These are phyloP conservation scores for Yarrowia deformans DNA, from an alignment of 805 yeast species.

Conservation along the genomic window DNA sequence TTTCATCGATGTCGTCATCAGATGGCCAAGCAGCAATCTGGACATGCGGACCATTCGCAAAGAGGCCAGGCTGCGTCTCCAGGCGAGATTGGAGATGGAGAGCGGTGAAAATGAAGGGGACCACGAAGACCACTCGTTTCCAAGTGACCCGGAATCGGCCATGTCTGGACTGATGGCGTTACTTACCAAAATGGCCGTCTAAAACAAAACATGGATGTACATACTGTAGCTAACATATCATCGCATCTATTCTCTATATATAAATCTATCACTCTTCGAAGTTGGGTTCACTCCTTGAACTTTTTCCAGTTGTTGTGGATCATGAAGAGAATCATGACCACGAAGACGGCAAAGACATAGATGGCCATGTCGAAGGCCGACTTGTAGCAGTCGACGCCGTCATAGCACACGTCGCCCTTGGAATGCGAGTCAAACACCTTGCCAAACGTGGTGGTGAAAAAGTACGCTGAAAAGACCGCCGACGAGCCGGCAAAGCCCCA, in stretches of 20 bases:
- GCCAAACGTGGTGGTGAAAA: constrained; percentile 69
- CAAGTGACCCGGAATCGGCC: constrained; percentile 8
- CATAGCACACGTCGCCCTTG: constrained; percentile 21
- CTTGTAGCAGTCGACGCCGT: constrained; percentile 21
- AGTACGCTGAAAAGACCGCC: constrained; percentile 66
- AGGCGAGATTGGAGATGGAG: constrained; percentile 12
- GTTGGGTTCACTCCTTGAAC: background rate
- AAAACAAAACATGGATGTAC: background rate
- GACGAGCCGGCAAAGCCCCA: constrained; percentile 76
- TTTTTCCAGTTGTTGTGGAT: constrained; percentile 29
- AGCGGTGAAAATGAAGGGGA: background rate
- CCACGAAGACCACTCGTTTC: background rate
- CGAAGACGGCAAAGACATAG: constrained; percentile 17
- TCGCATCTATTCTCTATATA: constrained; percentile 7
- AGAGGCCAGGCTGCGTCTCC: background rate
- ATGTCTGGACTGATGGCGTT: constrained; percentile 11
- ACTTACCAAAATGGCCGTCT: background rate
- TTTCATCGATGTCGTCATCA: constrained; percentile 27
- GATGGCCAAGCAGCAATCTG: constrained; percentile 26
- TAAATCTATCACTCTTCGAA: background rate
- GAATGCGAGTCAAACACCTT: constrained; percentile 58
- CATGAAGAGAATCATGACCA: constrained; percentile 9
- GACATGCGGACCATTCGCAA: constrained; percentile 12
- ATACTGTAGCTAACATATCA: background rate
- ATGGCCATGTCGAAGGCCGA: constrained; percentile 16